These are phyloP conservation scores for Pouteria glomerata DNA, from an alignment of 148 eudicot genomes.

Conservation along the genomic window DNA sequence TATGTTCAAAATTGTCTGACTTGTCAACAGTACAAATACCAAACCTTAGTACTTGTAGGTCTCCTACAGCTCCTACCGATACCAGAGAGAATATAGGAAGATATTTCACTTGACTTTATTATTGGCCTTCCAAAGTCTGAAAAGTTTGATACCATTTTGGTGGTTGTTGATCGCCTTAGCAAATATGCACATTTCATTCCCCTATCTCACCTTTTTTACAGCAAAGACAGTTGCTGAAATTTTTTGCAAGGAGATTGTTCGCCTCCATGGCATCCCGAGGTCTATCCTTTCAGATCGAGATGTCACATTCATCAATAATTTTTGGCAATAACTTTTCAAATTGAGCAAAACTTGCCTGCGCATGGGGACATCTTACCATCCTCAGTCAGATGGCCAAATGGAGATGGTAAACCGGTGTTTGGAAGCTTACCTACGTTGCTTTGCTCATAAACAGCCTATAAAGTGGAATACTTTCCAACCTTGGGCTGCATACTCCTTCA, in stretches of 20 bases:
- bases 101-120: too few relatives aligned
- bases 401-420: neutral
- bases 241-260: neutral
- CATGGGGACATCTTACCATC: neutral
- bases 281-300: neutral
- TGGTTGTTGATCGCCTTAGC: neutral
- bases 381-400: too few relatives aligned
- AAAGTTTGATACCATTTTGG: too few relatives aligned
- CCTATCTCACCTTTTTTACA: neutral
- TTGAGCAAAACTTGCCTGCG: neutral
- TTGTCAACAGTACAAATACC: too few relatives aligned
- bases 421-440: neutral
- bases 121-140: neutral
- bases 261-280: neutral
- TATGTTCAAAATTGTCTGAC: neutral
- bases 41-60: neutral
- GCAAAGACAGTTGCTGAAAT: neutral
- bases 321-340: neutral
- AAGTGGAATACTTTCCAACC: neutral
- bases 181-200: neutral
- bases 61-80: too few relatives aligned
- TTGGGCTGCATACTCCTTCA: constrained; percentile 2
- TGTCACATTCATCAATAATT: neutral
- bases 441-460: neutral
- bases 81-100: too few relatives aligned